Conservation (phyloP, 805 yeast species). For the Candida nonsorbophila region DNA sequence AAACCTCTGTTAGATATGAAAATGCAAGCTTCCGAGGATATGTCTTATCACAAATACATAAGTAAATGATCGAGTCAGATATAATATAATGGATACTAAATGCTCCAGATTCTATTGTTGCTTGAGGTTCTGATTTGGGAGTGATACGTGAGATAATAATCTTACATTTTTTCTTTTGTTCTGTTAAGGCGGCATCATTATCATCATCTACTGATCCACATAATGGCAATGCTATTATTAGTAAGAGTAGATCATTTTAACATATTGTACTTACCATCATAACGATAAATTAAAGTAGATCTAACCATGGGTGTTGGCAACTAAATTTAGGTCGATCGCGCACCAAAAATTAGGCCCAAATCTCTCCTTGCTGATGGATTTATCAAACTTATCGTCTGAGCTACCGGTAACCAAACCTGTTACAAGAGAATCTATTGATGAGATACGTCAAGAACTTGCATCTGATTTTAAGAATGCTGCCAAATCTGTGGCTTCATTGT, state of each 20-base stretch:
- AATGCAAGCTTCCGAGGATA: constrained; percentile 89
- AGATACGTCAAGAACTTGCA: constrained; percentile 49
- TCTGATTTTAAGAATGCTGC: constrained; percentile 70
- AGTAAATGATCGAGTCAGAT: constrained; percentile 60
- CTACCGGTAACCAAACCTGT: constrained; percentile 51
- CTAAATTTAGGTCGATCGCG: background rate
- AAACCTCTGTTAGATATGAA: constrained; percentile 76
- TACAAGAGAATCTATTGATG: constrained; percentile 41
- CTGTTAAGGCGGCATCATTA: constrained; percentile 52
- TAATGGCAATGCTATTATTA: constrained; percentile 67
- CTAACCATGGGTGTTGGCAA: constrained; percentile 55
- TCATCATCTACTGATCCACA: constrained; percentile 86
- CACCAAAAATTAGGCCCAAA: background rate
- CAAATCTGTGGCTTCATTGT: constrained; percentile 56
- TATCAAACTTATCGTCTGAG: constrained; percentile 53
- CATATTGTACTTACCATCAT: constrained; percentile 43
- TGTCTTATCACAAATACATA: constrained; percentile 69
- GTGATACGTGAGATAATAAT: constrained; percentile 68
- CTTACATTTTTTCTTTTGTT: constrained; percentile 83
- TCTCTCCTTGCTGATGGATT: constrained; percentile 40
- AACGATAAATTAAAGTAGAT: constrained; percentile 61
- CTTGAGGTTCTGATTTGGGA: constrained; percentile 76
- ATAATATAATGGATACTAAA: constrained; percentile 74
- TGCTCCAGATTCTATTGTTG: constrained; percentile 73
- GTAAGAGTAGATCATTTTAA: background rate